These are phyloP conservation scores for Sporothrix phasma DNA, from an alignment of 2,329 filamentous ascomycete genomes.

Conservation along the genomic window DNA sequence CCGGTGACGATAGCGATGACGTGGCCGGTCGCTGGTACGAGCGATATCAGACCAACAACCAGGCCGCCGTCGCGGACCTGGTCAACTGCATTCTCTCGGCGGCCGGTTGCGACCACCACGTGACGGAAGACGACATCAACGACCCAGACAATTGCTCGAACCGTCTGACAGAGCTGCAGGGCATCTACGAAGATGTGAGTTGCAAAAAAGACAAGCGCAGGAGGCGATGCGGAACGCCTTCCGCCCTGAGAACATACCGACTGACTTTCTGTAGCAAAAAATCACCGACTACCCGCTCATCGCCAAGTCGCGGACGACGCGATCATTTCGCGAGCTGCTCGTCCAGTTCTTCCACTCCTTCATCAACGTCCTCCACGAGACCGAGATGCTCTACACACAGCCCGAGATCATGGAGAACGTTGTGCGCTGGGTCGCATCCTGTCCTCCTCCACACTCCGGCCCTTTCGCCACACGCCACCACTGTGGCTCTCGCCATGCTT, in stretches of 20 bases:
- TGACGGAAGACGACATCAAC: constrained; percentile 73
- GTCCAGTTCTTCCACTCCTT: constrained; percentile 70
- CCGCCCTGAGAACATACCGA: too few species aligned
- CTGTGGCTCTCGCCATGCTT: constrained; percentile 70
- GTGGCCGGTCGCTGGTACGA: constrained; percentile 52
- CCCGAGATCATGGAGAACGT: constrained; percentile 75
- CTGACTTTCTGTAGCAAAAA: constrained; percentile 42
- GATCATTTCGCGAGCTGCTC: constrained; percentile 68
- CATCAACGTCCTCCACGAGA: constrained; percentile 68
- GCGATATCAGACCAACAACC: constrained; percentile 45
- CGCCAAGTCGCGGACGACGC: constrained; percentile 65
- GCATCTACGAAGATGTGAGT: constrained; percentile 69
- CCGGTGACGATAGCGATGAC: constrained; percentile 44
- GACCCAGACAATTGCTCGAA: constrained; percentile 80
- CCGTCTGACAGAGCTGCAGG: constrained; percentile 74
- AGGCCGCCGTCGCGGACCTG: constrained; percentile 48
- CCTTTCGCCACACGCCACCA: constrained; percentile 92
- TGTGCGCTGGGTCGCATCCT: constrained; percentile 79
- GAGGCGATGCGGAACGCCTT: background rate
- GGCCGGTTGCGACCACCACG: constrained; percentile 69
- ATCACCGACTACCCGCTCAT: constrained; percentile 89
- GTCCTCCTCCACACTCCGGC: constrained; percentile 77
- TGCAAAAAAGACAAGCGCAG: constrained; percentile 6
- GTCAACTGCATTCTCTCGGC: constrained; percentile 59
- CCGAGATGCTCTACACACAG: constrained; percentile 72